These are phyloP conservation scores for Ramaria sp. DNA, from an alignment of 768 basidiomycete species.

Conservation along the genomic window DNA sequence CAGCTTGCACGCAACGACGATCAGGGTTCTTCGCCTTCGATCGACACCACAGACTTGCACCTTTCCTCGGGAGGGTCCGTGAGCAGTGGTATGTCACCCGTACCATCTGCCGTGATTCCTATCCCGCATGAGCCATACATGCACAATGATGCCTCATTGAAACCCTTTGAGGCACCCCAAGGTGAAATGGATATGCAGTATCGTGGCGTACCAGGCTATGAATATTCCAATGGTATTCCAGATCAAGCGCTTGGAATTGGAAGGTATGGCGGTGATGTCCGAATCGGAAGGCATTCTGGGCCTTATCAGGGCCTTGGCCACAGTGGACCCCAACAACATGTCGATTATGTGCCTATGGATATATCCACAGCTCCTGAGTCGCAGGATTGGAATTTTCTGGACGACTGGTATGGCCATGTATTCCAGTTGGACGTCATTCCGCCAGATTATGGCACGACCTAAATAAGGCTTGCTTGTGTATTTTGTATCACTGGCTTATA, in stretches of 20 bases:
- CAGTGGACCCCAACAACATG: not conserved
- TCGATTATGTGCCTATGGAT: slow-evolving; percentile 3
- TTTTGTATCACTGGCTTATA: not conserved
- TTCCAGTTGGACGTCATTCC: slow-evolving; percentile 7
- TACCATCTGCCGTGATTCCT: not conserved
- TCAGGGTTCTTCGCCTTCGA: not conserved
- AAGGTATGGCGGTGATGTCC: not conserved
- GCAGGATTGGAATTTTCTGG: slow-evolving; percentile 8
- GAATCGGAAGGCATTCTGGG: not conserved
- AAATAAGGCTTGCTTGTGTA: not conserved
- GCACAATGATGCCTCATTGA: not conserved
- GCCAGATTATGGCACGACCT: slow-evolving; percentile 2
- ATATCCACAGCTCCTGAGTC: not conserved
- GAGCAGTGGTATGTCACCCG: slow-evolving; percentile 5
- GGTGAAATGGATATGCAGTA: not conserved
- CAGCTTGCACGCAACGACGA: not conserved
- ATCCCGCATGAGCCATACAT: not conserved
- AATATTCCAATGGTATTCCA: not conserved
- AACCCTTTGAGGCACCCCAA: not conserved
- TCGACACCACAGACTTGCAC: not conserved
- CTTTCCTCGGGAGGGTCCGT: slow-evolving; percentile 3
- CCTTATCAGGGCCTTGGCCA: not conserved
- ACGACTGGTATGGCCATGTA: slow-evolving; percentile 10
- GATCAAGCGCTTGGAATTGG: not conserved
- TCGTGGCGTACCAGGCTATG: slow-evolving; percentile 2